Evolutionary conservation across 495 filamentous ascomycete species (phyloP).

Genomic region (Penicillium pulvis): DNA sequence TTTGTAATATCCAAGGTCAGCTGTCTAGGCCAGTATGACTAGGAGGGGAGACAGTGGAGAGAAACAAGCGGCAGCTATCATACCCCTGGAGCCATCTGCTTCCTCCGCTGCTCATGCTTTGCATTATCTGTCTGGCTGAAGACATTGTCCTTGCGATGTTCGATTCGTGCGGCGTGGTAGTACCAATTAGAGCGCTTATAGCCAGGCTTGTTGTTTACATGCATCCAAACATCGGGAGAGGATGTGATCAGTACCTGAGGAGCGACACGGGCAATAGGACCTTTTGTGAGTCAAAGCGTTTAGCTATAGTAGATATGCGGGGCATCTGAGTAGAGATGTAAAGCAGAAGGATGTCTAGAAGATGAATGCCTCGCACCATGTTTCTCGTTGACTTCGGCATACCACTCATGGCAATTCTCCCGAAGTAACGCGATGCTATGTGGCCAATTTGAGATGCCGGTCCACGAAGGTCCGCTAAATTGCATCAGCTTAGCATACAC

Average conservation of each 20-base stretch:
- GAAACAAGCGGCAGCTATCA: too few relatives aligned
- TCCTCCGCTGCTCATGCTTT: slow-evolving; percentile 26
- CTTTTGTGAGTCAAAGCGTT: slow-evolving; percentile 9
- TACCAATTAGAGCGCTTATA: slow-evolving; percentile 34
- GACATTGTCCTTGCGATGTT: slow-evolving; percentile 26
- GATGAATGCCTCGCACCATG: slow-evolving; percentile 24
- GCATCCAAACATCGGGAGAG: slow-evolving; percentile 29
- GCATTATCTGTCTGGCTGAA: slow-evolving; percentile 29
- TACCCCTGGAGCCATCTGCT: slow-evolving; percentile 33
- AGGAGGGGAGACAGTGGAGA: too few relatives aligned
- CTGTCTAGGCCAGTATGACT: slow-evolving; percentile 4
- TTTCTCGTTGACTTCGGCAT: slow-evolving; percentile 34
- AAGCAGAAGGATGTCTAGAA: slow-evolving; percentile 8
- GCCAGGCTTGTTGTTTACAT: slow-evolving; percentile 27
- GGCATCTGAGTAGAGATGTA: background rate
- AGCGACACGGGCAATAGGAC: slow-evolving; percentile 30
- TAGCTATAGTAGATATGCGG: background rate
- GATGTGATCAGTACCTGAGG: slow-evolving; percentile 29
- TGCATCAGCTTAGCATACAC: slow-evolving; percentile 17
- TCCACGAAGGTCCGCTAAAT: slow-evolving; percentile 18
- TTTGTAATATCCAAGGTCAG: slow-evolving; percentile 11
- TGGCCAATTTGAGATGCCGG: slow-evolving; percentile 32
- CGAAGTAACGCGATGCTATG: slow-evolving; percentile 33
- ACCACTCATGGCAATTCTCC: slow-evolving; percentile 30
- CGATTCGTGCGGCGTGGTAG: slow-evolving; percentile 23